phyloP scores from a whole-genome alignment of 2,329 filamentous ascomycete species.

The Paraphoma sp. region DNA sequence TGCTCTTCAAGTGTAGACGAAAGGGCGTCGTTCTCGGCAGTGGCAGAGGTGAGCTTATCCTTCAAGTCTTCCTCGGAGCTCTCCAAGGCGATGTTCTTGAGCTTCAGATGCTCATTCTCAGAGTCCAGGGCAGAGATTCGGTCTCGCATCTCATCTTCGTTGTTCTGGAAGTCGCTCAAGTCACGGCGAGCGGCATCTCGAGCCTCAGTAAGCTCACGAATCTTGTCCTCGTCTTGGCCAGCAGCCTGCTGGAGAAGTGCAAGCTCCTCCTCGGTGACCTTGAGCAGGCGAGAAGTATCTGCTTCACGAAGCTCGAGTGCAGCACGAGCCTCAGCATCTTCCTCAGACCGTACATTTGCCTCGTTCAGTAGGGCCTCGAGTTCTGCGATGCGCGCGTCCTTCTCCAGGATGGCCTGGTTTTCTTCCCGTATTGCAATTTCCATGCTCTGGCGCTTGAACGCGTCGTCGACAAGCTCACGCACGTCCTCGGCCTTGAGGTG shows the following conservation, averaged over 20 bases:
- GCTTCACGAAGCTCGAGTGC: constrained; percentile 53
- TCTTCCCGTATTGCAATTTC: constrained; percentile 40
- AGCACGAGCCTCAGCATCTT: constrained; percentile 52
- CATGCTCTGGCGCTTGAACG: constrained; percentile 42
- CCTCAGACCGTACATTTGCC: constrained; percentile 42
- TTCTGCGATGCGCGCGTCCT: constrained; percentile 42
- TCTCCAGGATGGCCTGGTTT: constrained; percentile 37
- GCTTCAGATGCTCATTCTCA: constrained; percentile 66
- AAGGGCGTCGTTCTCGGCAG: constrained; percentile 66
- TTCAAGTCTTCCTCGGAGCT: constrained; percentile 55
- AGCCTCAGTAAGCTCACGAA: constrained; percentile 53
- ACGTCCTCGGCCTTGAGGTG: constrained; percentile 55
- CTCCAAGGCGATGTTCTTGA: constrained; percentile 38
- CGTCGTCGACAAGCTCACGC: constrained; percentile 45
- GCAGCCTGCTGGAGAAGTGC: constrained; percentile 52
- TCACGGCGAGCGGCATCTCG: constrained; percentile 48
- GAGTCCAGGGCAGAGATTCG: constrained; percentile 59
- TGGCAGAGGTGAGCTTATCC: constrained; percentile 60
- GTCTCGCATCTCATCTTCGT: constrained; percentile 56
- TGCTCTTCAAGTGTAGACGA: constrained; percentile 70
- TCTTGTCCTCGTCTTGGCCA: constrained; percentile 51
- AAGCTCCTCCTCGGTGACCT: constrained; percentile 58
- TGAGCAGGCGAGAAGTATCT: constrained; percentile 53
- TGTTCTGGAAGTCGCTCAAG: constrained; percentile 45
- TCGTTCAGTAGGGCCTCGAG: constrained; percentile 46